Conservation (phyloP, 139 green algal genomes). For the Trebouxia sp. region DNA sequence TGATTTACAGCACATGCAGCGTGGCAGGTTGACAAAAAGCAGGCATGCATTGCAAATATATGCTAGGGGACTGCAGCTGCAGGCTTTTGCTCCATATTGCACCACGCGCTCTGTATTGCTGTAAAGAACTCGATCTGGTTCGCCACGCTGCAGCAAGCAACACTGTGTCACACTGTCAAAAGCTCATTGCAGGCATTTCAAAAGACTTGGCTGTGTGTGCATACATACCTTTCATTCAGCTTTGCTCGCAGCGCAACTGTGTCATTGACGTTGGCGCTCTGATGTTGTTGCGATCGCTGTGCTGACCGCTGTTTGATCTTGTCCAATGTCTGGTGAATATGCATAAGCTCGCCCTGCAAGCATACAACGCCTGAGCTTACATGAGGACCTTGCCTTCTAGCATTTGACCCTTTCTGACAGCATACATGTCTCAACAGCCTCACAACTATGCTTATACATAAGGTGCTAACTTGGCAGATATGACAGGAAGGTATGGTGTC, state of each 20-base stretch:
- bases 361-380: neutral
- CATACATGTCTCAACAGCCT: too few species aligned
- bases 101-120: conserved; percentile 8
- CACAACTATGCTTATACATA: too few species aligned
- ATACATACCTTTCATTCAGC: conserved; percentile 1
- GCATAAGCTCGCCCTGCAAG: conserved; percentile 7
- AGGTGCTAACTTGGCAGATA: too few species aligned
- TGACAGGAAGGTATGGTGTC: too few species aligned
- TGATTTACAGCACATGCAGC: too few species aligned
- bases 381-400: neutral
- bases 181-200: neutral
- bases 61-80: too few species aligned
- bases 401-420: too few species aligned
- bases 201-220: neutral
- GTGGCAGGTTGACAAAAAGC: too few species aligned
- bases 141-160: neutral
- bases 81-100: neutral
- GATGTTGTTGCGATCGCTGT: neutral
- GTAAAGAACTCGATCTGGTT: conserved; percentile 23
- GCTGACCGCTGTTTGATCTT: neutral
- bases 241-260: neutral
- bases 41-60: too few species aligned
- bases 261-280: neutral
- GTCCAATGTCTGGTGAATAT: neutral
- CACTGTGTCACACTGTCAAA: neutral